Evolutionary conservation across 805 yeast species (phyloP), one percentile per base, ranked within the genome.

Genomic region (Barnettozyma pratensis): DNA sequence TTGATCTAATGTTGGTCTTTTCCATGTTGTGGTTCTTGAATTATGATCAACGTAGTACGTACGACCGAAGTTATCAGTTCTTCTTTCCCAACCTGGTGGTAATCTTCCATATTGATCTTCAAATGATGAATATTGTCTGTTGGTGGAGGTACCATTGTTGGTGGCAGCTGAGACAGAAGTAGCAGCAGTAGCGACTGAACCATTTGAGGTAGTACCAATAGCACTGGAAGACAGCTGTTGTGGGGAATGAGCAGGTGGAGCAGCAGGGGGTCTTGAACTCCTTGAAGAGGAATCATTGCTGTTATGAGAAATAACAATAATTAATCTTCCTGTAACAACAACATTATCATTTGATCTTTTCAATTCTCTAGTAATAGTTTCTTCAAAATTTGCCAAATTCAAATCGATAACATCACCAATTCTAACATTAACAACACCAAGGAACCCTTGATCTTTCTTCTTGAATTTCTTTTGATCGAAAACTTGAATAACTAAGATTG

Each of bases 41-140:
- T 92, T 90, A 71, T 94, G 99, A 70, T 94, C 99, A 36, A 94
- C 99, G 65, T 92, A 94, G 69, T 94, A 94, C 1, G 98, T 92
- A 63, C 99, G 81, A 30, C 99, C 99, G 62, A 90, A 87, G 67
- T 90, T 89, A 67, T 94, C 99, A 1, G 98, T 91, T 70, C 99
- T 80, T 59, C 99, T 83, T 69, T 94, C 99, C 98, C 99, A 94
- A 4, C 99, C 99, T 6, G 97, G 89, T 4, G 99, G 99, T 57
- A 94, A 75, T 63, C 97, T 77, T 39, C 99, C 99, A 60, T 83
- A 81, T 67, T 92, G 98, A 70, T 94, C 99, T 69, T 94, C 99
- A 66, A 94, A 94, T 2, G 98, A 88, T 5, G 96, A 87, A 59
- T 83, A 85, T 62, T 85, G 95, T 61, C 90, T 79, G 56, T 69